A percentile compares a stretch with the other conserved stretches of the same genome.
phyloP scores from a whole-genome alignment of 225 moss, liverwort and hornwort genomes.

The Lunularia cruciata region DNA sequence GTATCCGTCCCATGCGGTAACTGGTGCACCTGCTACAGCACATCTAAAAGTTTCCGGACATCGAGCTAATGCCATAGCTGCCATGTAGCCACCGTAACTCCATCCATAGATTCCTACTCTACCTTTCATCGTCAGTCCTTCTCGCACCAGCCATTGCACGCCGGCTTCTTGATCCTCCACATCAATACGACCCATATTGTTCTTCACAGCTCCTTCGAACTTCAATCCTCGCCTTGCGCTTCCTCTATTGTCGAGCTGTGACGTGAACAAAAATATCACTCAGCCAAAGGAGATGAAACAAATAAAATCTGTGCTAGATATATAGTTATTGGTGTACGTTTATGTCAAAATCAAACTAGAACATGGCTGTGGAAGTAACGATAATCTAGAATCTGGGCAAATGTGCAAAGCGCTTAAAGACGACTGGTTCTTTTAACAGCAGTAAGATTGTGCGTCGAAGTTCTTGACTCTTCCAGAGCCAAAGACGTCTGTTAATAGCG shows the following conservation, averaged over 20 bases:
- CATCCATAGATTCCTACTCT: slow-evolving; percentile 94
- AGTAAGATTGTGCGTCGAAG: too few species aligned
- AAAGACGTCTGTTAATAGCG: too few species aligned
- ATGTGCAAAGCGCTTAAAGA: too few species aligned
- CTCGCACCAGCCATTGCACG: slow-evolving; percentile 90
- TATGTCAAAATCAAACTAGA: too few species aligned
- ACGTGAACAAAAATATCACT: too few species aligned
- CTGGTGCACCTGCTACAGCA: slow-evolving; percentile 97
- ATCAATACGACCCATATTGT: slow-evolving; percentile 90
- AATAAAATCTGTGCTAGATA: too few species aligned
- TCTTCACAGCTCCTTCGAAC: slow-evolving; percentile 97
- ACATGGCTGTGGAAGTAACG: too few species aligned
- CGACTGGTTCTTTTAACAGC: too few species aligned
- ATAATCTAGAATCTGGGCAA: too few species aligned
- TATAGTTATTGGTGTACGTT: too few species aligned
- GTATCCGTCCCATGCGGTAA: slow-evolving; percentile 99
- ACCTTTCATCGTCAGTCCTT: slow-evolving; percentile 73
- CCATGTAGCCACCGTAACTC: slow-evolving; percentile 99
- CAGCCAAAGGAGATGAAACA: too few species aligned
- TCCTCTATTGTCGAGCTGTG: slow-evolving; percentile 95
- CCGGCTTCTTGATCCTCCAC: slow-evolving; percentile 97
- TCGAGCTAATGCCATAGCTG: slow-evolving; percentile 93
- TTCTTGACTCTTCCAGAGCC: too few species aligned
- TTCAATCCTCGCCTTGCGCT: slow-evolving; percentile 89
- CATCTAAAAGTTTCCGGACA: slow-evolving; percentile 96